Conservation (phyloP, 768 basidiomycete species). For the Boletus edulis region DNA sequence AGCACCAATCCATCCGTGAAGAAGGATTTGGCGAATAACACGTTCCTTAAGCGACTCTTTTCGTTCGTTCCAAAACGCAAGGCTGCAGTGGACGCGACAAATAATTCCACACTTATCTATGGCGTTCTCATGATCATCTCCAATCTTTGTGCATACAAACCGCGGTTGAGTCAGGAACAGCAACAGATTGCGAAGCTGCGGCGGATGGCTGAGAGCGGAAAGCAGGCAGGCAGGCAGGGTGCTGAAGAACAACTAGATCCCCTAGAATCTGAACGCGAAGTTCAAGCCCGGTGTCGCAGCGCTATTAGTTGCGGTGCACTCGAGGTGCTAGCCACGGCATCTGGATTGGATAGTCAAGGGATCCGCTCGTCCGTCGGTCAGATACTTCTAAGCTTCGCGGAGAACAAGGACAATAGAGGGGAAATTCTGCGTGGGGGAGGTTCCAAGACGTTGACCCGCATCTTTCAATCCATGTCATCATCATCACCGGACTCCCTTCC, state of each 20-base stretch:
- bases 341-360: slow-evolving; percentile 59
- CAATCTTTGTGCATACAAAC: slow-evolving; percentile 72
- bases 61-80: slow-evolving; percentile 54
- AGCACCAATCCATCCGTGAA: slow-evolving; percentile 63
- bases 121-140: slow-evolving; percentile 73
- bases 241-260: slow-evolving; percentile 29
- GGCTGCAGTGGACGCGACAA: slow-evolving; percentile 24
- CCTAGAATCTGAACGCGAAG: slow-evolving; percentile 66
- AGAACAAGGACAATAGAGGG: slow-evolving; percentile 76
- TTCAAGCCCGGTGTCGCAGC: slow-evolving; percentile 56
- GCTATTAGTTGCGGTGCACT: slow-evolving; percentile 63
- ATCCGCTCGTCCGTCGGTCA: slow-evolving; percentile 59
- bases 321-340: slow-evolving; percentile 57
- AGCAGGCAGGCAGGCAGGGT: slow-evolving; percentile 32
- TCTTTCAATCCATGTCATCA: slow-evolving; percentile 53
- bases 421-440: slow-evolving; percentile 77
- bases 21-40: slow-evolving; percentile 54
- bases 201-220: slow-evolving; percentile 59
- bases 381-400: slow-evolving; percentile 67
- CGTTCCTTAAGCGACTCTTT: slow-evolving; percentile 59
- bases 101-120: slow-evolving; percentile 60
- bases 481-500: slow-evolving; percentile 27
- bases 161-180: slow-evolving; percentile 76
- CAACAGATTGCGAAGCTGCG: slow-evolving; percentile 77
- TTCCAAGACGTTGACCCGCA: slow-evolving; percentile 56